Percentiles rank a stretch among this genome's conserved stretches.
Evolutionary conservation across 2,329 filamentous ascomycete genomes (phyloP).

Genomic region (Paracorniculantispora psalliotae): DNA sequence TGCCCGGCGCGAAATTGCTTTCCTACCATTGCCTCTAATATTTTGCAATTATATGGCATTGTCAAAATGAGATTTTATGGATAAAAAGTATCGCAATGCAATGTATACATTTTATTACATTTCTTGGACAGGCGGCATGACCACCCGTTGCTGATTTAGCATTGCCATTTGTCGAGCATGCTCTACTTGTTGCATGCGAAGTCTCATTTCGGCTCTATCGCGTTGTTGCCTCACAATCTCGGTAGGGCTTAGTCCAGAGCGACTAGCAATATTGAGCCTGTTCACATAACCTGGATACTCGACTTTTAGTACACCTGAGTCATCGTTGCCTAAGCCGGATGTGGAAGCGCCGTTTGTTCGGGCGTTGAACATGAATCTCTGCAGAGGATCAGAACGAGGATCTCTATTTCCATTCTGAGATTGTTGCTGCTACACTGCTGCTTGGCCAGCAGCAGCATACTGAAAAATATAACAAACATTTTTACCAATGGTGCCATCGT

Average conservation of each 20-base stretch:
- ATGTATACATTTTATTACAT: too few species aligned
- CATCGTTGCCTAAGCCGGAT: background rate
- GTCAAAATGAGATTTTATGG: too few species aligned
- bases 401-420: background rate
- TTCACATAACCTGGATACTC: background rate
- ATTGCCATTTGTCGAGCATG: background rate
- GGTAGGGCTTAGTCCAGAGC: background rate
- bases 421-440: background rate
- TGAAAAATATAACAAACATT: too few species aligned
- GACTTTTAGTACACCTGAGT: background rate
- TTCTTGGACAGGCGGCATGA: too few species aligned
- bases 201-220: background rate
- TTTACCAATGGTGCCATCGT: too few species aligned
- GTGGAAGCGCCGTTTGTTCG: conserved; percentile 15
- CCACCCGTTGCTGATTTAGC: background rate
- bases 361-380: conserved; percentile 26
- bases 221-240: background rate
- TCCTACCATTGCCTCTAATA: too few species aligned
- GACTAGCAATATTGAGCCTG: background rate
- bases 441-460: too few species aligned
- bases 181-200: background rate
- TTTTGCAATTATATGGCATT: too few species aligned
- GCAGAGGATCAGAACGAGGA: conserved; percentile 21
- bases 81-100: too few species aligned
- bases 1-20: too few species aligned